Percentiles rank a stretch among this genome's conserved stretches.
phyloP scores from a whole-genome alignment of 495 filamentous ascomycete species.

The Penicillium chermesinum region DNA sequence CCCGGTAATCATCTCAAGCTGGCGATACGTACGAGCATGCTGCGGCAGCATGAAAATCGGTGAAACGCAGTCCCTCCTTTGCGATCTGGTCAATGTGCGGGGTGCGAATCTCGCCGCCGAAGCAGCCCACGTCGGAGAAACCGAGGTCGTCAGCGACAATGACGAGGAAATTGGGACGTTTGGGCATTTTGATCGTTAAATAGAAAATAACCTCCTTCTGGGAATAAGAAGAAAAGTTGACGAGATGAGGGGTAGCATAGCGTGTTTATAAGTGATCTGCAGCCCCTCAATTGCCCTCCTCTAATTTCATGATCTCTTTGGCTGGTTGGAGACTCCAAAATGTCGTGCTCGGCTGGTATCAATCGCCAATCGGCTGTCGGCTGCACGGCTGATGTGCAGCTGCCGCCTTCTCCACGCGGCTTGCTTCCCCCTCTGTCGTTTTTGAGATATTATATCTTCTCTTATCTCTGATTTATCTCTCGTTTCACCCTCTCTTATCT shows the following conservation, averaged over 20 bases:
- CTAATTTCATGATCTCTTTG: background rate
- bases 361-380: conserved; percentile 32
- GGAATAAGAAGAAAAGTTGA: too few relatives aligned
- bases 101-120: conserved; percentile 59
- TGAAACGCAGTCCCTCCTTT: conserved; percentile 52
- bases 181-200: conserved; percentile 16
- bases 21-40: conserved; percentile 48
- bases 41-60: conserved; percentile 57
- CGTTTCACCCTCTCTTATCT: too few relatives aligned
- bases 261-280: background rate
- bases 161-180: conserved; percentile 60
- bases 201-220: too few relatives aligned
- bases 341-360: conserved; percentile 18
- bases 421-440: background rate
- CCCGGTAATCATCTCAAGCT: too few relatives aligned
- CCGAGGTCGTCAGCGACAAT: conserved; percentile 59
- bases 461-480: too few relatives aligned
- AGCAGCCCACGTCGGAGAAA: conserved; percentile 57
- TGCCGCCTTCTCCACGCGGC: background rate
- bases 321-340: conserved; percentile 3
- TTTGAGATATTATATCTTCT: too few relatives aligned
- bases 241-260: background rate
- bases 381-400: conserved; percentile 3
- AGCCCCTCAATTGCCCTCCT: conserved; percentile 1
- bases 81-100: conserved; percentile 57